These are phyloP conservation scores for Picochlorum sp. DNA, from an alignment of 139 green algal species.

Conservation along the genomic window DNA sequence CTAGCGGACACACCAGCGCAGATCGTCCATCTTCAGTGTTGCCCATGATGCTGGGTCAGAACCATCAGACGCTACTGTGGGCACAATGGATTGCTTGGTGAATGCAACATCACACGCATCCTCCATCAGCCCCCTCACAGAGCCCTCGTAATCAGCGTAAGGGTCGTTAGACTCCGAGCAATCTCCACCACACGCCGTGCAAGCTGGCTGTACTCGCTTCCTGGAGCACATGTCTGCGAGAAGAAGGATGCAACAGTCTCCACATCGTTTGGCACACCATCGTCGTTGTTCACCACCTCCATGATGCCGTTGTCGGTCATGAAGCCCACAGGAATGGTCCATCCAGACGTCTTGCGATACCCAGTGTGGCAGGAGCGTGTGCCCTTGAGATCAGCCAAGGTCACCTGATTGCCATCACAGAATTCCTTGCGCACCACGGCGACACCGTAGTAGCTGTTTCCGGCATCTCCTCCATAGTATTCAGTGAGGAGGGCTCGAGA, in stretches of 20 bases:
- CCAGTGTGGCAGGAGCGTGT: conserved; percentile 37
- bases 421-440: conserved; percentile 11
- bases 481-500: conserved; percentile 2
- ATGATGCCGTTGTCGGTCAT: conserved; percentile 6
- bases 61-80: conserved; percentile 17
- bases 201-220: conserved; percentile 11
- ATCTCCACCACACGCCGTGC: conserved; percentile 28
- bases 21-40: conserved; percentile 14
- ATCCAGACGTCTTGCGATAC: conserved; percentile 22
- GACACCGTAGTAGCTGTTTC: conserved; percentile 18
- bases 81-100: conserved; percentile 25
- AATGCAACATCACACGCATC: conserved; percentile 43
- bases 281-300: not conserved
- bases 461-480: conserved; percentile 6
- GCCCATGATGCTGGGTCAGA: conserved; percentile 6
- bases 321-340: conserved; percentile 19
- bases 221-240: conserved; percentile 18
- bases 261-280: conserved; percentile 16
- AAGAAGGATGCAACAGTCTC: conserved; percentile 27
- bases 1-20: conserved; percentile 21
- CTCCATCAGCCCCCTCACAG: conserved; percentile 42
- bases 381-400: conserved; percentile 22
- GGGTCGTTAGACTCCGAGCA: conserved; percentile 18
- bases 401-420: conserved; percentile 8
- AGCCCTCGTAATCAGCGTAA: conserved; percentile 35